Percentiles rank a stretch among this genome's conserved stretches.
Conservation (phyloP, 2,329 filamentous ascomycete species). For the Exserohilum turcica region DNA sequence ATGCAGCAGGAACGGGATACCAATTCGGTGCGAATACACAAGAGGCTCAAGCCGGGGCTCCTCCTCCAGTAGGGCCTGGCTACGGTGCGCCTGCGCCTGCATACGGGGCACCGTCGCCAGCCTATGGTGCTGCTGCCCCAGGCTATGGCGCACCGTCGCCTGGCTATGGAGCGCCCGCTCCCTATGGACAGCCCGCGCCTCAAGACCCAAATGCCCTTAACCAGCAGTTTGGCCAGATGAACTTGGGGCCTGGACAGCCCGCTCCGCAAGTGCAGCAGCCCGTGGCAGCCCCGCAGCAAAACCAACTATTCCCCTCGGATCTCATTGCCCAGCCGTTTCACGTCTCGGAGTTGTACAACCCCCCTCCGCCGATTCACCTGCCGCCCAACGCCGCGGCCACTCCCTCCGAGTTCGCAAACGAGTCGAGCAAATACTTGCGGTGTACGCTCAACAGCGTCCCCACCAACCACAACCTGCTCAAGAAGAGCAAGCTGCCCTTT, state of each 20-base stretch:
- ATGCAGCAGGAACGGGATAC: conserved; percentile 92
- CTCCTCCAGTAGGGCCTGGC: conserved; percentile 24
- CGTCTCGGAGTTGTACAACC: conserved; percentile 86
- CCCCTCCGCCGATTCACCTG: conserved; percentile 87
- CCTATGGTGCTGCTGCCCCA: conserved; percentile 50
- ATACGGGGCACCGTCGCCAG: conserved; percentile 34
- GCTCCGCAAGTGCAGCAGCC: conserved; percentile 38
- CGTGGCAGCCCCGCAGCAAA: conserved; percentile 53
- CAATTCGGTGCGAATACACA: conserved; percentile 90
- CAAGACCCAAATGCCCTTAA: conserved; percentile 69
- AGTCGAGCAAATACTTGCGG: conserved; percentile 89
- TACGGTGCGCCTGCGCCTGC: conserved; percentile 49
- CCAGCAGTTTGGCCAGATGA: conserved; percentile 81
- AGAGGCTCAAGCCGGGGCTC: conserved; percentile 56
- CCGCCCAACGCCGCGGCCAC: conserved; percentile 94
- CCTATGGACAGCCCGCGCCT: conserved; percentile 51
- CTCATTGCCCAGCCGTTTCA: conserved; percentile 92
- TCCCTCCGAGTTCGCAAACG: conserved; percentile 88
- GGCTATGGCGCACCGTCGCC: conserved; percentile 26
- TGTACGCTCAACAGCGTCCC: conserved; percentile 95
- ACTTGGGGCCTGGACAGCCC: conserved; percentile 56
- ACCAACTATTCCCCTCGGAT: conserved; percentile 91
- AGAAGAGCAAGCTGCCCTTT: conserved; percentile 93
- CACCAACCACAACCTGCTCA: conserved; percentile 87
- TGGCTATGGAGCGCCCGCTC: conserved; percentile 41